A percentile compares a stretch with the other conserved stretches of the same genome.
Evolutionary conservation across 2,329 filamentous ascomycete genomes (phyloP).

Genomic region (Fusarium torulosum): DNA sequence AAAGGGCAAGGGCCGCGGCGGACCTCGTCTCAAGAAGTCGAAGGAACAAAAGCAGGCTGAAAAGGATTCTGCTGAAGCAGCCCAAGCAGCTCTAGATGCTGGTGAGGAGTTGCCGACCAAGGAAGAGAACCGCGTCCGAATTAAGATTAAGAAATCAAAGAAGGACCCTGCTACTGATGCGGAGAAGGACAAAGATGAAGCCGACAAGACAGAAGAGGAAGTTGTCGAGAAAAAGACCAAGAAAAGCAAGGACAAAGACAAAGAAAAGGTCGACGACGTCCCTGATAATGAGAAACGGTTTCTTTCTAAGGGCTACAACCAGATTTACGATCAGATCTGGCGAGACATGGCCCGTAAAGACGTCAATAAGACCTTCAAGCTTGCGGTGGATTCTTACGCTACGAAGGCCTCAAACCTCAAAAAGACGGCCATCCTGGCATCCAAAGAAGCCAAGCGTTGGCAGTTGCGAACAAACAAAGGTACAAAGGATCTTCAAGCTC

Average conservation of each 20-base stretch:
- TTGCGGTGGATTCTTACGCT: slow-evolving; percentile 86
- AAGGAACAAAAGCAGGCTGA: slow-evolving; percentile 87
- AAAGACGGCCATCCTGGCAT: slow-evolving; percentile 96
- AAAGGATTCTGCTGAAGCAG: slow-evolving; percentile 85
- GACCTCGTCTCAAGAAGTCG: slow-evolving; percentile 86
- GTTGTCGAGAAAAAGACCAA: slow-evolving; percentile 60
- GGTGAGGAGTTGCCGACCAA: slow-evolving; percentile 76
- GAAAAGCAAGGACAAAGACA: slow-evolving; percentile 61
- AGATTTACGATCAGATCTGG: slow-evolving; percentile 98
- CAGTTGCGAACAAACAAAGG: slow-evolving; percentile 98
- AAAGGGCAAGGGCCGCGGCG: slow-evolving; percentile 66
- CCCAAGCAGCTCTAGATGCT: slow-evolving; percentile 84
- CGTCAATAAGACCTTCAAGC: slow-evolving; percentile 89
- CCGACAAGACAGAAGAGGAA: slow-evolving; percentile 60
- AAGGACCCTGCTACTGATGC: slow-evolving; percentile 47
- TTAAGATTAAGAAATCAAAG: slow-evolving; percentile 71
- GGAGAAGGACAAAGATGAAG: slow-evolving; percentile 60
- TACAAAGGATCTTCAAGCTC: slow-evolving; percentile 95
- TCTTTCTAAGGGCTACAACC: slow-evolving; percentile 92
- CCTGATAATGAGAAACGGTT: slow-evolving; percentile 73
- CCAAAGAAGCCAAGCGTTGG: slow-evolving; percentile 97
- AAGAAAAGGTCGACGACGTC: slow-evolving; percentile 65
- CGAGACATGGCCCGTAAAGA: slow-evolving; percentile 94
- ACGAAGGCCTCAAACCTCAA: slow-evolving; percentile 96
- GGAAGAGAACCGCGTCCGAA: slow-evolving; percentile 71